Percentiles rank a stretch among this genome's conserved stretches.
phyloP scores from a whole-genome alignment of 148 eudicot species.

The Rhododendron molle region DNA sequence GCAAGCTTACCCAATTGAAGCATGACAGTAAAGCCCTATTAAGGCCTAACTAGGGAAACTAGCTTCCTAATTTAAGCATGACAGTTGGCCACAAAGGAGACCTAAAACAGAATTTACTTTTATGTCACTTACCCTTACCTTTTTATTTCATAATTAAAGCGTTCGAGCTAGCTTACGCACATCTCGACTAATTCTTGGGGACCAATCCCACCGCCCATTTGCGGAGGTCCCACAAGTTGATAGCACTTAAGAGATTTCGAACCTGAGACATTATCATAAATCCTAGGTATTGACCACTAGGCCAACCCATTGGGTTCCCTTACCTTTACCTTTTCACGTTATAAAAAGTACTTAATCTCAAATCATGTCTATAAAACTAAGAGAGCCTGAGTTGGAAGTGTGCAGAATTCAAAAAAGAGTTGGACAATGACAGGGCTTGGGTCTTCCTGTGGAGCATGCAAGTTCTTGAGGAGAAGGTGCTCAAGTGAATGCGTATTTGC shows the following conservation, averaged over 20 bases:
- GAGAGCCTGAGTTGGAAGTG: background rate
- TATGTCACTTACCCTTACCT: conserved; percentile 21
- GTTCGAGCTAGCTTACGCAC: background rate
- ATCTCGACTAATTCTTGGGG: no score
- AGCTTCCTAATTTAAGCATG: conserved; percentile 40
- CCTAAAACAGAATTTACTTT: conserved; percentile 49
- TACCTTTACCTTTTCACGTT: conserved; percentile 15
- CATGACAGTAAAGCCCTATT: conserved; percentile 18
- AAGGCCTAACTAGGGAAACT: conserved; percentile 22
- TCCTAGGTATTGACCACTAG: background rate
- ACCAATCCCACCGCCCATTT: no score
- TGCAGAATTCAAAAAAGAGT: background rate
- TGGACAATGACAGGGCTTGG: conserved; percentile 68
- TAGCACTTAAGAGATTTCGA: background rate
- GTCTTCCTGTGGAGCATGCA: conserved; percentile 93
- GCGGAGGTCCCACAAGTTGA: no score
- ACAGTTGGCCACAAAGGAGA: conserved; percentile 65
- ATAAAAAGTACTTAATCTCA: conserved; percentile 29
- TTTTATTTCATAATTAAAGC: background rate
- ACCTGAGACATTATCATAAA: background rate
- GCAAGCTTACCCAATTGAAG: conserved; percentile 31
- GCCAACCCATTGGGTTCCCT: conserved; percentile 1
- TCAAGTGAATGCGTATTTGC: conserved; percentile 65
- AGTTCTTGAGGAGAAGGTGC: conserved; percentile 74
- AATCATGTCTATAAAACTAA: background rate